Evolutionary conservation across 345 rosid species (phyloP).

Genomic region (Melaleuca quinquenervia): DNA sequence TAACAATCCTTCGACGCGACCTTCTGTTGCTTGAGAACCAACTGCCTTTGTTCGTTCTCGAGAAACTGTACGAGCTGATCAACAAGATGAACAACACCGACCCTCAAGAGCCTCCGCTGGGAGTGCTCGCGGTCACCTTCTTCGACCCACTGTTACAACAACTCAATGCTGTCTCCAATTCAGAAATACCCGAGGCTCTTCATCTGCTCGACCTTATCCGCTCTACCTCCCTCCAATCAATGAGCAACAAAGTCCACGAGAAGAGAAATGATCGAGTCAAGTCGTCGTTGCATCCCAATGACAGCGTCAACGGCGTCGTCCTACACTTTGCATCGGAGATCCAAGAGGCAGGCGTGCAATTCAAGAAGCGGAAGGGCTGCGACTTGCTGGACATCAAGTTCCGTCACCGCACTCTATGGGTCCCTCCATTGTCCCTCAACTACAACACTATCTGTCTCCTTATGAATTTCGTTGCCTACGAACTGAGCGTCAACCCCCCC

Average conservation of each 20-base stretch:
- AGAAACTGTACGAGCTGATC: background rate
- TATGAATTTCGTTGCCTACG: conserved; percentile 3
- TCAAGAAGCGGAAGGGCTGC: background rate
- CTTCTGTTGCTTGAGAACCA: conserved; percentile 8
- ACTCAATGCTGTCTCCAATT: background rate
- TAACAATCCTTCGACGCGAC: conserved; percentile 1
- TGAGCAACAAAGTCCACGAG: background rate
- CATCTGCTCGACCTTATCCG: conserved; percentile 5
- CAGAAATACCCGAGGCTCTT: background rate
- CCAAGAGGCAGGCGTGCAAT: background rate
- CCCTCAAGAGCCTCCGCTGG: background rate
- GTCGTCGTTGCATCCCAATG: fast-evolving
- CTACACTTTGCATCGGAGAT: background rate
- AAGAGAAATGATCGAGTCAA: background rate
- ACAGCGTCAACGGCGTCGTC: background rate
- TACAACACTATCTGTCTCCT: background rate
- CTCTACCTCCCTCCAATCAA: background rate
- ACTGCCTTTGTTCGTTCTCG: conserved; percentile 1
- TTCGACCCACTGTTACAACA: background rate
- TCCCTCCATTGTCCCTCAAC: background rate
- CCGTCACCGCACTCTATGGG: background rate
- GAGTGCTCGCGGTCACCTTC: background rate
- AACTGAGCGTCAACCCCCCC: background rate
- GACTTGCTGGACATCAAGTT: conserved; percentile 1
- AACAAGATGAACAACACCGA: background rate